Conservation (phyloP, 106 monocot genomes). For the Alisma plantagoaquatica region DNA sequence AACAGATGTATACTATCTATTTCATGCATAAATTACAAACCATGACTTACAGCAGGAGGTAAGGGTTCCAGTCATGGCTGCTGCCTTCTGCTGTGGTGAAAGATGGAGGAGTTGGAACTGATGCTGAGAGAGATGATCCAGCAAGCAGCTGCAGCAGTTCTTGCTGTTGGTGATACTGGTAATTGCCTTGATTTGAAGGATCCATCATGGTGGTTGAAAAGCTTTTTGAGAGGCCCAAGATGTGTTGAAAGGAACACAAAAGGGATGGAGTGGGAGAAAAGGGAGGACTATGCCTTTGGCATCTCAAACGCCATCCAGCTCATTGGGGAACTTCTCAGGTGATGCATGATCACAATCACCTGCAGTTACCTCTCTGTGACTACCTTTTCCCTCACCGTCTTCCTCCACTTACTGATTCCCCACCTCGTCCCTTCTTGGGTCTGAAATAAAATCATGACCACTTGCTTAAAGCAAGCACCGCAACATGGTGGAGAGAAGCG, state of each 20-base stretch:
- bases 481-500: too few relatives aligned
- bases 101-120: background rate
- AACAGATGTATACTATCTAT: background rate
- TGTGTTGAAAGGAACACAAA: background rate
- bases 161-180: too few relatives aligned
- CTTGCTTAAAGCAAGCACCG: too few relatives aligned
- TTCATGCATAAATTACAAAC: background rate
- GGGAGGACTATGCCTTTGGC: conserved; percentile 3
- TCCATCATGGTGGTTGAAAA: conserved; percentile 13
- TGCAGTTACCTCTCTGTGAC: conserved; percentile 3
- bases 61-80: background rate
- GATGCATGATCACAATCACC: conserved; percentile 1
- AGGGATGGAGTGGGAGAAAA: background rate
- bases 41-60: conserved; percentile 7
- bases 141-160: too few relatives aligned
- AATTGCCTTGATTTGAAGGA: conserved; percentile 9
- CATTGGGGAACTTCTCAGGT: conserved; percentile 5
- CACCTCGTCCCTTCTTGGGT: too few relatives aligned
- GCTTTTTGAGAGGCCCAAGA: background rate
- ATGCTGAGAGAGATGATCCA: background rate
- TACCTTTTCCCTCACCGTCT: conserved; percentile 11
- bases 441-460: too few relatives aligned
- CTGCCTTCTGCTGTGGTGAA: too few relatives aligned
- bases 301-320: conserved; percentile 9
- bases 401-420: too few relatives aligned